Conservation (phyloP, 768 basidiomycete genomes). For the Mycena chlorophos region DNA sequence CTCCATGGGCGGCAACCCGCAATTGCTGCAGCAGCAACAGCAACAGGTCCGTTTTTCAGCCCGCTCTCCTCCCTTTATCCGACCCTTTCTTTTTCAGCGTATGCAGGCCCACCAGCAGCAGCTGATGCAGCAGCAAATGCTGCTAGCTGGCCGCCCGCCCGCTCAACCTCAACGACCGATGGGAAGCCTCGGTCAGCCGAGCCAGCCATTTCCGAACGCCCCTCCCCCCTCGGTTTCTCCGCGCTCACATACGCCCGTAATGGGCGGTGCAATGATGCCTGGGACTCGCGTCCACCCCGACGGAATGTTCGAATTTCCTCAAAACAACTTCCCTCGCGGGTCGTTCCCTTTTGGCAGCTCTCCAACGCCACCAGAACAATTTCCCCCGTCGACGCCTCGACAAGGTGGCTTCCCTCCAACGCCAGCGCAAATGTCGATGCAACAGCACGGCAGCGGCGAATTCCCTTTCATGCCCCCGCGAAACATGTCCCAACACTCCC, state of each 20-base stretch:
- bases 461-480: slow-evolving; percentile 37
- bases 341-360: slow-evolving; percentile 46
- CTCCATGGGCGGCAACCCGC: slow-evolving; percentile 26
- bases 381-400: slow-evolving; percentile 36
- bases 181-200: slow-evolving; percentile 43
- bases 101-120: slow-evolving; percentile 26
- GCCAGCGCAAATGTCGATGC: slow-evolving; percentile 61
- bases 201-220: slow-evolving; percentile 37
- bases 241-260: slow-evolving; percentile 42
- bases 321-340: slow-evolving; percentile 34
- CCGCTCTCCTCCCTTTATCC: not conserved
- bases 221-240: slow-evolving; percentile 42
- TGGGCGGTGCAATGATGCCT: slow-evolving; percentile 34
- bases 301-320: slow-evolving; percentile 45
- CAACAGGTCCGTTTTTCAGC: slow-evolving; percentile 7
- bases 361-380: slow-evolving; percentile 50
- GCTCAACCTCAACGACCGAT: slow-evolving; percentile 55
- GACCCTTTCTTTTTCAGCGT: not conserved
- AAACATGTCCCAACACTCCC: slow-evolving; percentile 52
- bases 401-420: slow-evolving; percentile 50
- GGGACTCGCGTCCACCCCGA: slow-evolving; percentile 43
- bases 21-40: slow-evolving; percentile 25
- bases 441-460: slow-evolving; percentile 40
- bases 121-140: slow-evolving; percentile 29
- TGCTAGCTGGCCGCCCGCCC: slow-evolving; percentile 31